Conservation (phyloP, 768 basidiomycete genomes). For the Tricholoma sp. region DNA sequence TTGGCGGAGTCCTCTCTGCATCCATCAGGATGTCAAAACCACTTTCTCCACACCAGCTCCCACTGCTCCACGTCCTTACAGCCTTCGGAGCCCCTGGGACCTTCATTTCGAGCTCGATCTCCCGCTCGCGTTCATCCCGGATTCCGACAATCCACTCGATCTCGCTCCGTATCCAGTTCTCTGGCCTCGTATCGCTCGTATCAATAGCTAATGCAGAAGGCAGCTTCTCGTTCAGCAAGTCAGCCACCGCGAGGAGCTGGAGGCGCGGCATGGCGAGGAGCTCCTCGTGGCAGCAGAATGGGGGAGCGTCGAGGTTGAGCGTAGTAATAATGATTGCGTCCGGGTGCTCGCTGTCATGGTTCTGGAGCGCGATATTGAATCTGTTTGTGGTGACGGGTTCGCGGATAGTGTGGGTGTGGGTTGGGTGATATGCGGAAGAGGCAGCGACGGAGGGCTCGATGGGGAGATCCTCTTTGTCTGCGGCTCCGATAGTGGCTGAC, state of each 20-base stretch:
- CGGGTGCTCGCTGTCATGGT: constrained; percentile 42
- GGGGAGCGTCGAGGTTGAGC: constrained; percentile 46
- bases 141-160: constrained; percentile 64
- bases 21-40: constrained; percentile 8
- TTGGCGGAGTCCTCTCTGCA: constrained; percentile 25
- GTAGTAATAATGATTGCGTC: constrained; percentile 62
- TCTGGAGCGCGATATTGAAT: constrained; percentile 53
- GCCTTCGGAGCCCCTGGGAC: constrained; percentile 35
- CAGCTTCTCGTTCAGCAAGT: constrained; percentile 49
- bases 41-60: constrained; percentile 7
- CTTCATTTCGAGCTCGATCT: constrained; percentile 6
- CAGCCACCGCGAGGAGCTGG: constrained; percentile 49
- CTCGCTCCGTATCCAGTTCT: constrained; percentile 42
- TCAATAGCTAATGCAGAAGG: constrained; percentile 49
- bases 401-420: not conserved
- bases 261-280: constrained; percentile 56
- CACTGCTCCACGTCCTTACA: constrained; percentile 12
- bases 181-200: constrained; percentile 30
- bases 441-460: not conserved
- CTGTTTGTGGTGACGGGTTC: not conserved
- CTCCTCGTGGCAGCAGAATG: constrained; percentile 75
- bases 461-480: constrained; percentile 5
- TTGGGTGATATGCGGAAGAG: not conserved
- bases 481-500: not conserved
- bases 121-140: constrained; percentile 13